Conservation (phyloP, 768 basidiomycete species). For the Termitomyces sp. region DNA sequence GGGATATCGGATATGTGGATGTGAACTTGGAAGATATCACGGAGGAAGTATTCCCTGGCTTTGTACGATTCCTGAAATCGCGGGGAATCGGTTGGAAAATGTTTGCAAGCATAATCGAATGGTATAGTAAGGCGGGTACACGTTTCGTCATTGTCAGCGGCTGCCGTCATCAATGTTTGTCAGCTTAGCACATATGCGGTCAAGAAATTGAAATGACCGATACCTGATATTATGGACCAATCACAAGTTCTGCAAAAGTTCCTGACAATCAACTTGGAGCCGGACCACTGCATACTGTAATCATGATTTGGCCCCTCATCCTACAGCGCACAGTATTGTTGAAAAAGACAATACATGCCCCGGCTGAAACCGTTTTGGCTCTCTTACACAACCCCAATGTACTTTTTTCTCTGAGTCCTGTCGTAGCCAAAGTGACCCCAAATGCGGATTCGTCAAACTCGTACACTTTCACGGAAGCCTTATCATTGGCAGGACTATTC, state of each 20-base stretch:
- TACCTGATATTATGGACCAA: no score
- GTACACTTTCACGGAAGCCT: conserved; percentile 2
- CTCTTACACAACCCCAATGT: neutral
- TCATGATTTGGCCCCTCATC: conserved; percentile 1
- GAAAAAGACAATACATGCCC: neutral
- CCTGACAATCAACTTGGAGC: neutral
- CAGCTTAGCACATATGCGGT: neutral
- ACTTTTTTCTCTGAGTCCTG: neutral
- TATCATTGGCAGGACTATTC: neutral
- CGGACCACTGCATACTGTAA: neutral
- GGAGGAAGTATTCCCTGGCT: conserved; percentile 54
- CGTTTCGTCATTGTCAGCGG: conserved; percentile 51
- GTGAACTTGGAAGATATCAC: conserved; percentile 57
- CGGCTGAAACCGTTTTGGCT: neutral
- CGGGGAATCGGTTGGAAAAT: conserved; percentile 41
- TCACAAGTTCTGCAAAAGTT: neutral
- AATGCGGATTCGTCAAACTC: neutral
- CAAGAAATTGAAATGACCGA: neutral
- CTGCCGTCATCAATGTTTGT: conserved; percentile 2
- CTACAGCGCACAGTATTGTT: neutral
- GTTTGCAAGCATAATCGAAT: conserved; percentile 36
- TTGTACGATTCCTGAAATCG: conserved; percentile 44
- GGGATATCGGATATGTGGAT: conserved; percentile 48
- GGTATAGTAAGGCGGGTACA: conserved; percentile 35
- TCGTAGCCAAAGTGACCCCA: neutral